These are phyloP conservation scores for Platanthera zijinensis DNA, from an alignment of 106 monocot genomes.

Conservation along the genomic window DNA sequence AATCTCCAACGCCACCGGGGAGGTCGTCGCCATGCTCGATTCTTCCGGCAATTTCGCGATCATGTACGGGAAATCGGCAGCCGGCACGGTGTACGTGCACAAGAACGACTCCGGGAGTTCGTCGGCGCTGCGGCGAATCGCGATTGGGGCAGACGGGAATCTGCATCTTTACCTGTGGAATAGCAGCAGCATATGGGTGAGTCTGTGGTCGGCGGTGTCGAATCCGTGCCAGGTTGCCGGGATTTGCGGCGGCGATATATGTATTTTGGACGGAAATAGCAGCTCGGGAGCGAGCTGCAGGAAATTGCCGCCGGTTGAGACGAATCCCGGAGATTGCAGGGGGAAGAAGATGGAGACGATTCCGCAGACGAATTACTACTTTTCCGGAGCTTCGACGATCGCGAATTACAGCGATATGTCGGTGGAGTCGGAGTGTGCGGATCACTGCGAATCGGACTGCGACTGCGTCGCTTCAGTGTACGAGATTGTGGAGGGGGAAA, in stretches of 20 bases:
- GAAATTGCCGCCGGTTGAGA: not conserved
- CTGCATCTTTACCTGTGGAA: slow-evolving; percentile 33
- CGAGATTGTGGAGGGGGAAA: slow-evolving; percentile 15
- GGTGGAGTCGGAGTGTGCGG: slow-evolving; percentile 7
- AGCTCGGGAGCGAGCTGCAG: slow-evolving; percentile 11
- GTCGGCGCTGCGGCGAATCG: slow-evolving; percentile 13
- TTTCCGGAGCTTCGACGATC: slow-evolving; percentile 24
- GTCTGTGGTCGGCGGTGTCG: slow-evolving; percentile 28
- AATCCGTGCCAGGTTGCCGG: slow-evolving; percentile 33
- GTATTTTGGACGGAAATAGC: slow-evolving; percentile 15
- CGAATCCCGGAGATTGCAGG: not conserved
- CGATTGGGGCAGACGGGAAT: slow-evolving; percentile 24
- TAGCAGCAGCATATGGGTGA: slow-evolving; percentile 18
- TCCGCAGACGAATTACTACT: slow-evolving; percentile 30
- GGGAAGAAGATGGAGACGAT: slow-evolving; percentile 16
- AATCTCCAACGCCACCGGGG: slow-evolving; percentile 39
- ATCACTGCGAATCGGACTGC: slow-evolving; percentile 17
- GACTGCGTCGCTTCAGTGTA: slow-evolving; percentile 30
- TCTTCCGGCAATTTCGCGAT: slow-evolving; percentile 28
- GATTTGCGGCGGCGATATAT: slow-evolving; percentile 30
- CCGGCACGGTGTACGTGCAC: slow-evolving; percentile 32
- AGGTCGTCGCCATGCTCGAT: slow-evolving; percentile 22
- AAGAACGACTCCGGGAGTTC: slow-evolving; percentile 27
- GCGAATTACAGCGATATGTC: slow-evolving; percentile 22
- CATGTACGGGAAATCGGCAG: slow-evolving; percentile 22